phyloP scores from a whole-genome alignment of 805 yeast genomes.

The Ogataea siamensis region DNA sequence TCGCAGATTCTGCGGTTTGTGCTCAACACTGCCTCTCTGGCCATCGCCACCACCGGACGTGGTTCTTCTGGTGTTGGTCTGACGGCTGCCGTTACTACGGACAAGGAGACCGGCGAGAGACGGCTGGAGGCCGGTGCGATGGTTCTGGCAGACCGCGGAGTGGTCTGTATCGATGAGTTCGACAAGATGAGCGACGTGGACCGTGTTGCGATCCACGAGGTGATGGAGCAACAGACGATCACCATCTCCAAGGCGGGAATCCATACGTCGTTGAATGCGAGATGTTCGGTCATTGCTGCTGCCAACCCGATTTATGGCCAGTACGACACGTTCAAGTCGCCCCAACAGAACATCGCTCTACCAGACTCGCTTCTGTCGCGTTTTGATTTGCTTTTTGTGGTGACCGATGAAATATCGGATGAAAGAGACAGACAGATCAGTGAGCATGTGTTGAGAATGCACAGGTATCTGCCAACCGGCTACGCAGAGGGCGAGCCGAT shows the following conservation, averaged over 20 bases:
- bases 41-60: constrained; percentile 97
- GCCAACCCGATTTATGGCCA: constrained; percentile 98
- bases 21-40: constrained; percentile 89
- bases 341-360: constrained; percentile 92
- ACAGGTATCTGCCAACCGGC: constrained; percentile 84
- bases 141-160: constrained; percentile 97
- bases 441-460: constrained; percentile 94
- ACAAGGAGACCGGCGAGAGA: constrained; percentile 95
- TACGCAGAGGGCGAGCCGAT: constrained; percentile 91
- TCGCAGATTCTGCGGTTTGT: constrained; percentile 94
- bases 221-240: constrained; percentile 99
- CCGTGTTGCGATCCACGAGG: constrained; percentile 98
- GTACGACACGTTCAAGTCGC: constrained; percentile 92
- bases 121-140: constrained; percentile 98
- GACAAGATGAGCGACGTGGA: constrained; percentile 97
- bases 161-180: constrained; percentile 97
- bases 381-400: constrained; percentile 92
- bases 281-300: constrained; percentile 96
- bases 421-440: constrained; percentile 81
- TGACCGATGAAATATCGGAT: constrained; percentile 91
- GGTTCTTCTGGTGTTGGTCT: constrained; percentile 99
- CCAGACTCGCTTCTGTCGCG: constrained; percentile 97
- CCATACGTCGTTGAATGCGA: constrained; percentile 92
- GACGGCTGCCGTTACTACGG: constrained; percentile 97
- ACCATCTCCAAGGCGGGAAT: constrained; percentile 98